Percentiles rank a stretch among this genome's conserved stretches.
Evolutionary conservation across 192 early-diverging fungal species (phyloP).

Genomic region (Linnemannia exigua): DNA sequence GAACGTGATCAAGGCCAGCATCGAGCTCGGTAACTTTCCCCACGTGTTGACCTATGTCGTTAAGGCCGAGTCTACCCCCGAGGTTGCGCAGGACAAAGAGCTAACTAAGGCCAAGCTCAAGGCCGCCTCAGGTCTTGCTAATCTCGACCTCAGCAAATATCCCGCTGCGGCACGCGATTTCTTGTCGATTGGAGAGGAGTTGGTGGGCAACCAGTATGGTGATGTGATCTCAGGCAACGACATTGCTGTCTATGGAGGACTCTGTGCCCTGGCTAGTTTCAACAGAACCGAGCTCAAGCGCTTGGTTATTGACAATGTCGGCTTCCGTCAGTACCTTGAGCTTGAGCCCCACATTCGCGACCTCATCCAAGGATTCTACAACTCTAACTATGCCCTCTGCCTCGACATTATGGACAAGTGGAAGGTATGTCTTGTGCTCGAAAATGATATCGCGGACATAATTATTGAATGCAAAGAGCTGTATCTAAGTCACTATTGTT

Average conservation of each 20-base stretch:
- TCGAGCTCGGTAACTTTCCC: slow-evolving; percentile 77
- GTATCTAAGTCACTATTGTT: neutral
- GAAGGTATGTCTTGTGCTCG: slow-evolving; percentile 64
- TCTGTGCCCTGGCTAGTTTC: slow-evolving; percentile 85
- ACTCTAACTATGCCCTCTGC: slow-evolving; percentile 80
- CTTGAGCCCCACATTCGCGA: slow-evolving; percentile 85
- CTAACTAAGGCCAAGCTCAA: slow-evolving; percentile 72
- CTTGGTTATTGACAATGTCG: slow-evolving; percentile 78
- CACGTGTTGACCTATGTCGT: slow-evolving; percentile 79
- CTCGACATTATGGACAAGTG: slow-evolving; percentile 76
- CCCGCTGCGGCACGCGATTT: slow-evolving; percentile 72
- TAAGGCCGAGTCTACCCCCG: slow-evolving; percentile 75
- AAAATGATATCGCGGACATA: neutral
- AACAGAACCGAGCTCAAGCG: slow-evolving; percentile 78
- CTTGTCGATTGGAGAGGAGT: slow-evolving; percentile 56
- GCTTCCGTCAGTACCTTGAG: slow-evolving; percentile 85
- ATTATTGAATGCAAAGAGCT: neutral
- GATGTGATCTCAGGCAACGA: slow-evolving; percentile 82
- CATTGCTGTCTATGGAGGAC: slow-evolving; percentile 84
- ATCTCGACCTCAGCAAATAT: slow-evolving; percentile 73
- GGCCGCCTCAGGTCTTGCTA: slow-evolving; percentile 73
- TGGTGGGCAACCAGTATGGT: slow-evolving; percentile 36
- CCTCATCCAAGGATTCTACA: slow-evolving; percentile 79
- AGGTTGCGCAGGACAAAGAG: slow-evolving; percentile 72
- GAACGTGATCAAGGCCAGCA: slow-evolving; percentile 80